phyloP scores from a whole-genome alignment of 2,329 filamentous ascomycete species.

The Penicillium sp. region DNA sequence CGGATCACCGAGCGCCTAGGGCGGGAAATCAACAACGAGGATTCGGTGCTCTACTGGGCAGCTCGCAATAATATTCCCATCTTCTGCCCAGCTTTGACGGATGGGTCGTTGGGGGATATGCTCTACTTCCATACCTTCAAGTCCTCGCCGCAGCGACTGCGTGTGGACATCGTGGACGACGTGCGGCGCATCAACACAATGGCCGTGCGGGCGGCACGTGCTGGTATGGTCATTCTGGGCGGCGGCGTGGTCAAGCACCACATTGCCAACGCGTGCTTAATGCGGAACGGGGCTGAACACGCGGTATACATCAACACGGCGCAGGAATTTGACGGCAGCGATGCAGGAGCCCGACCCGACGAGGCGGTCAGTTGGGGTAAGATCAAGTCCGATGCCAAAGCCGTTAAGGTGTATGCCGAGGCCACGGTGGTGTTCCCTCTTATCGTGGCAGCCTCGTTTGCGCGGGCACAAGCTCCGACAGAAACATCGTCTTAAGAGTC shows the following conservation, averaged over 20 bases:
- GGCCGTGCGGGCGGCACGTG: constrained; percentile 80
- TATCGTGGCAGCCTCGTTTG: constrained; percentile 70
- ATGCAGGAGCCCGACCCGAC: constrained; percentile 91
- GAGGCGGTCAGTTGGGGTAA: constrained; percentile 99
- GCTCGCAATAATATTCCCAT: constrained; percentile 96
- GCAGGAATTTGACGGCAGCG: constrained; percentile 96
- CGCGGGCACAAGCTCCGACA: constrained; percentile 40
- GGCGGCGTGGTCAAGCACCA: constrained; percentile 98
- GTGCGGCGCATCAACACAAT: constrained; percentile 92
- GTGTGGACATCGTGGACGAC: constrained; percentile 90
- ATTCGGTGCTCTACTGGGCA: constrained; percentile 95
- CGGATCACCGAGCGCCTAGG: constrained; percentile 89
- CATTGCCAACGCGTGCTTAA: constrained; percentile 95
- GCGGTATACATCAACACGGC: constrained; percentile 98
- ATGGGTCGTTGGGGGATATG: constrained; percentile 96
- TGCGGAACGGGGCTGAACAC: constrained; percentile 96
- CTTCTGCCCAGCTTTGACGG: constrained; percentile 94
- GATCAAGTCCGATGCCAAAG: constrained; percentile 85
- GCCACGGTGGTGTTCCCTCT: constrained; percentile 70
- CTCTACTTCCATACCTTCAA: constrained; percentile 98
- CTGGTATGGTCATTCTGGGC: constrained; percentile 93
- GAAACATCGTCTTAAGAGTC: constrained; percentile 5
- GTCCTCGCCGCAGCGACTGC: constrained; percentile 76
- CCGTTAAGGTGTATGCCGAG: constrained; percentile 80
- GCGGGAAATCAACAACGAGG: constrained; percentile 90